phyloP scores from a whole-genome alignment of 306 rosid genomes.

The Spatholobus suberectus region DNA sequence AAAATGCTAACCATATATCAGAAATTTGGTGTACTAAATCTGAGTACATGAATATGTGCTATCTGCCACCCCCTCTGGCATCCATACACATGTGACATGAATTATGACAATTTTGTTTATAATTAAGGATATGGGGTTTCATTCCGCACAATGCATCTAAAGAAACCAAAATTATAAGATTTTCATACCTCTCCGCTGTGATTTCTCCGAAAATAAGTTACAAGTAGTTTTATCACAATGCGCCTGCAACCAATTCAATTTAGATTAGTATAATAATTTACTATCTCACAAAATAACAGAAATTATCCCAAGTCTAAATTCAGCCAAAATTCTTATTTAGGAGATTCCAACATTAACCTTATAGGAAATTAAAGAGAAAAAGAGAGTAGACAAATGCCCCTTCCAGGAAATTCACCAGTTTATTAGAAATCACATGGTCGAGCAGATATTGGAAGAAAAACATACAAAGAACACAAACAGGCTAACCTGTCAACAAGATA shows the following conservation, averaged over 20 bases:
- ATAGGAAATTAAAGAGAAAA: not conserved
- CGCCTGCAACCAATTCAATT: slow-evolving; percentile 65
- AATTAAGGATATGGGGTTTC: not conserved
- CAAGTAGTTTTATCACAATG: slow-evolving; percentile 81
- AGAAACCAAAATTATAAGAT: slow-evolving; percentile 6
- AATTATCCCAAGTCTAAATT: not conserved
- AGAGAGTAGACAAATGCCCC: not conserved
- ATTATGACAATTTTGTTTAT: not conserved
- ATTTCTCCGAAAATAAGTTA: slow-evolving; percentile 81
- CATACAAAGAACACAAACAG: slow-evolving; percentile 1
- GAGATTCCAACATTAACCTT: not conserved
- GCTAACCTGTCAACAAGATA: slow-evolving; percentile 84
- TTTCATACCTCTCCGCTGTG: slow-evolving; percentile 81
- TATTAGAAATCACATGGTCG: not conserved
- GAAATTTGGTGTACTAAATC: slow-evolving; percentile 20
- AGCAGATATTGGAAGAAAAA: not conserved
- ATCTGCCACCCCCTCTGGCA: not conserved
- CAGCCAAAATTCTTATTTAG: slow-evolving; percentile 17
- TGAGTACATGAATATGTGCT: not conserved
- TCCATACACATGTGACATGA: not conserved
- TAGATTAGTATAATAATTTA: slow-evolving; percentile 25
- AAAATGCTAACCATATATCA: slow-evolving; percentile 13
- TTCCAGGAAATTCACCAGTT: not conserved
- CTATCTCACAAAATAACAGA: not conserved
- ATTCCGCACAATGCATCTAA: not conserved